Conservation (phyloP, 2,329 filamentous ascomycete genomes). For the Monilinia aucupariae region DNA sequence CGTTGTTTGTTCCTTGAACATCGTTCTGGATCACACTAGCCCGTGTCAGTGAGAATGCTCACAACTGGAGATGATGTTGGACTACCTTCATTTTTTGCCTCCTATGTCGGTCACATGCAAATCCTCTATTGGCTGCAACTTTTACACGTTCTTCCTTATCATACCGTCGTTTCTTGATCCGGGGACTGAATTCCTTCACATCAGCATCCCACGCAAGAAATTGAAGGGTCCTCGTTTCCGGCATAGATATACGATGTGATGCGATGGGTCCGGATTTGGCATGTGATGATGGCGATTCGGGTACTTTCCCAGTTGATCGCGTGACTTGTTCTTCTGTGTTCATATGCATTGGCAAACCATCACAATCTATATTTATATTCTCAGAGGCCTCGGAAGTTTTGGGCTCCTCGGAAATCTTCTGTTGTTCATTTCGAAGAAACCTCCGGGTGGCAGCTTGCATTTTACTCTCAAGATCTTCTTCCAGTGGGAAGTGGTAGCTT, state of each 20-base stretch:
- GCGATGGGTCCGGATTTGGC: neutral
- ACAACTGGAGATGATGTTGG: neutral
- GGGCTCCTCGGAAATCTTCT: neutral
- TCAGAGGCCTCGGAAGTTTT: neutral
- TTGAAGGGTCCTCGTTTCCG: conserved; percentile 11
- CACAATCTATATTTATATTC: neutral
- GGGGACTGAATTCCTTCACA: conserved; percentile 18
- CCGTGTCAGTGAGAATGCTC: neutral
- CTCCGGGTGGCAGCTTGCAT: conserved; percentile 22
- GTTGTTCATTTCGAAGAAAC: conserved; percentile 17
- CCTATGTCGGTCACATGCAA: conserved; percentile 22
- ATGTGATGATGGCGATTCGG: conserved; percentile 9
- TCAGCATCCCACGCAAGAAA: conserved; percentile 19
- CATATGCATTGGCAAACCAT: conserved; percentile 5
- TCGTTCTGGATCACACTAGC: conserved; percentile 16
- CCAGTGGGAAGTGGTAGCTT: conserved; percentile 24
- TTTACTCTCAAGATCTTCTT: conserved; percentile 20
- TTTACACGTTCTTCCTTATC: conserved; percentile 20
- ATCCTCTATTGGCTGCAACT: conserved; percentile 23
- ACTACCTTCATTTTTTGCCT: conserved; percentile 23
- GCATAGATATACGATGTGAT: conserved; percentile 9
- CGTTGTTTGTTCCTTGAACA: conserved; percentile 18
- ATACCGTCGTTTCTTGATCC: conserved; percentile 19
- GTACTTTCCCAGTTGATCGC: conserved; percentile 1
- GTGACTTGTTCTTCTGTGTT: conserved; percentile 8